Percentiles rank a stretch among this genome's conserved stretches.
Evolutionary conservation across 371 early-diverging fungal species (phyloP).

Genomic region (Lichtheimia ramosa): DNA sequence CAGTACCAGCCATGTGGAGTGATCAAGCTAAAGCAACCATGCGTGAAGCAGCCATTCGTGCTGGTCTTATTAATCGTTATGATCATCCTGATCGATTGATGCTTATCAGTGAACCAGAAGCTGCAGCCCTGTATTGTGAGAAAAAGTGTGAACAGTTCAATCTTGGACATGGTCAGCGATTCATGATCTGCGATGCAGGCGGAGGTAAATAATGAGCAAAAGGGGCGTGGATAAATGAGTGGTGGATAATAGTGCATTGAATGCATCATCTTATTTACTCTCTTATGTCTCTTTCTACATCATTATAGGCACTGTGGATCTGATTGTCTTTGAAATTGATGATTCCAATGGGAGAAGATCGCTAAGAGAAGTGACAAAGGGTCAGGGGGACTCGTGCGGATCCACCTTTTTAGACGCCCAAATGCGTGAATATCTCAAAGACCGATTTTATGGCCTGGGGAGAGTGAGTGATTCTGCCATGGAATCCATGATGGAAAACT

Average conservation of each 20-base stretch:
- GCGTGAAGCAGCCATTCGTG: conserved; percentile 50
- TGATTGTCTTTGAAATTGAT: conserved; percentile 54
- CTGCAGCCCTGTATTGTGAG: conserved; percentile 42
- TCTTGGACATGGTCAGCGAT: conserved; percentile 46
- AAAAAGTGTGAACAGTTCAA: conserved; percentile 50
- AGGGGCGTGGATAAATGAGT: too few species aligned
- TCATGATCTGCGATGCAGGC: conserved; percentile 69
- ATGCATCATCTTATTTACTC: too few species aligned
- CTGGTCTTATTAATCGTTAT: conserved; percentile 44
- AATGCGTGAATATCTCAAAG: conserved; percentile 50
- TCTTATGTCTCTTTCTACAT: too few species aligned
- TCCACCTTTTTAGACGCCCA: conserved; percentile 57
- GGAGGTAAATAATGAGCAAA: conserved; percentile 22
- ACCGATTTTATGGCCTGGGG: conserved; percentile 40
- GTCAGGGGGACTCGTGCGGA: conserved; percentile 58
- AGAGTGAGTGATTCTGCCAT: conserved; percentile 47
- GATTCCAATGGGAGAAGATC: conserved; percentile 41
- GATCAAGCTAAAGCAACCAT: conserved; percentile 51
- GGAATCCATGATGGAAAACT: conserved; percentile 49
- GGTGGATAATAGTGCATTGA: too few species aligned
- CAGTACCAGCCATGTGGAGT: conserved; percentile 56
- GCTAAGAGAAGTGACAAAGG: conserved; percentile 54
- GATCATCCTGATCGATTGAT: conserved; percentile 51
- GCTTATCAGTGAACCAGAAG: conserved; percentile 39
- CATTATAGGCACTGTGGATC: conserved; percentile 55